phyloP scores from a whole-genome alignment of 108 stramenopile genomes.

The Mediolabrus comicus region DNA sequence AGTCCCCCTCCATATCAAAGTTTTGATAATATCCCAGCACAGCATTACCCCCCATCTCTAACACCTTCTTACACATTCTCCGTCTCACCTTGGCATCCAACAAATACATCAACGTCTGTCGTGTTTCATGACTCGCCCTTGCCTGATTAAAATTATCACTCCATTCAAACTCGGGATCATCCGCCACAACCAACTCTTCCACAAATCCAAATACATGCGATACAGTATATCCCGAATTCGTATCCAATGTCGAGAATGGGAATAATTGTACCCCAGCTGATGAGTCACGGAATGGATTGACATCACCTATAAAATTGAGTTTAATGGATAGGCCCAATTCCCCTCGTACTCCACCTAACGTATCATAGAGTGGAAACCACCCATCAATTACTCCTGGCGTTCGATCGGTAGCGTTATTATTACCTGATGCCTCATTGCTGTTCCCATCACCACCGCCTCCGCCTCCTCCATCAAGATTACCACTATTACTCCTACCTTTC shows the following conservation, averaged over 20 bases:
- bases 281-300: slow-evolving; percentile 94
- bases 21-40: slow-evolving; percentile 88
- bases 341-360: slow-evolving; percentile 88
- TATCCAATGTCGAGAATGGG: slow-evolving; percentile 87
- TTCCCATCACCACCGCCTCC: not conserved
- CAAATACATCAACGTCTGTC: slow-evolving; percentile 90
- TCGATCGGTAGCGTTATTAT: not conserved
- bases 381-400: slow-evolving; percentile 76
- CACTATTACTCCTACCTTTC: not conserved
- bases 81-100: slow-evolving; percentile 88
- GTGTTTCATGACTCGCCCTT: slow-evolving; percentile 82
- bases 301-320: slow-evolving; percentile 92
- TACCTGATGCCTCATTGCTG: not conserved
- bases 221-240: slow-evolving; percentile 70
- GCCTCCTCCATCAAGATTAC: not conserved
- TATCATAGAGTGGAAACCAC: slow-evolving; percentile 96
- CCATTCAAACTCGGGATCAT: slow-evolving; percentile 96
- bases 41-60: slow-evolving; percentile 91
- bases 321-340: slow-evolving; percentile 88
- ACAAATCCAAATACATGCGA: slow-evolving; percentile 93
- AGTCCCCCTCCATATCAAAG: slow-evolving; percentile 97
- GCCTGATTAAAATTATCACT: slow-evolving; percentile 80
- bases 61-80: slow-evolving; percentile 89
- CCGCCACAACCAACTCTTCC: slow-evolving; percentile 96
- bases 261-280: slow-evolving; percentile 95